These are phyloP conservation scores for Russula earlei DNA, from an alignment of 768 basidiomycete species.

Conservation along the genomic window DNA sequence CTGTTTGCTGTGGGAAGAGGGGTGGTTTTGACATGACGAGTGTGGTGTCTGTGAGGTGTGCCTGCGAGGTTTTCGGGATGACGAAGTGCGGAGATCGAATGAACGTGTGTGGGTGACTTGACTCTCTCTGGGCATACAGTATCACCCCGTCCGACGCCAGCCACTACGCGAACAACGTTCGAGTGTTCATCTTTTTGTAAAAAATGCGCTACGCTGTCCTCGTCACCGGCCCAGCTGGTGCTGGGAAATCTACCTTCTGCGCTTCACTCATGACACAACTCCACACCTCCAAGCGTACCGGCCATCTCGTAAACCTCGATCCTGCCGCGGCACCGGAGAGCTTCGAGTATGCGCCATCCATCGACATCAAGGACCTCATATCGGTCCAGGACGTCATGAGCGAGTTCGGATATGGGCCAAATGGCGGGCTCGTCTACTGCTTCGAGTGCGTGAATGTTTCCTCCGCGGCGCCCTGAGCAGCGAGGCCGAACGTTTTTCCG, in stretches of 20 bases:
- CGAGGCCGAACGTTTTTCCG: not conserved
- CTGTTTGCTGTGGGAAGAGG: conserved; percentile 57
- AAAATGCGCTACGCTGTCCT: conserved; percentile 77
- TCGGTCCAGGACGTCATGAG: conserved; percentile 93
- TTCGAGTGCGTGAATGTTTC: conserved; percentile 86
- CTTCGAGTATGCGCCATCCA: conserved; percentile 85
- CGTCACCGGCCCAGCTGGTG: conserved; percentile 93
- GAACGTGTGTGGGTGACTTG: too few species aligned
- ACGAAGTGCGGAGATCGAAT: conserved; percentile 11
- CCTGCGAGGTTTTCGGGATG: not conserved
- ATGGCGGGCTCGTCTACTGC: conserved; percentile 95
- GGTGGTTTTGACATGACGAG: conserved; percentile 39
- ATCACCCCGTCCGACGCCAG: too few species aligned
- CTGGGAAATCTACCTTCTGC: conserved; percentile 95
- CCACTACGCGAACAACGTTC: not conserved
- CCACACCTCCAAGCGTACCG: conserved; percentile 66
- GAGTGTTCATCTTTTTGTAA: not conserved
- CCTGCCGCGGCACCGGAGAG: conserved; percentile 81
- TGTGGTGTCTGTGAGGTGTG: not conserved
- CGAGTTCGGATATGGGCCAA: conserved; percentile 91
- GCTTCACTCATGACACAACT: conserved; percentile 84
- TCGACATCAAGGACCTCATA: conserved; percentile 91
- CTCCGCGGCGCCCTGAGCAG: not conserved
- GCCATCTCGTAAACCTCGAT: conserved; percentile 94
- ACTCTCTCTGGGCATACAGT: too few species aligned